Evolutionary conservation across 2,329 filamentous ascomycete species (phyloP).

Genomic region (Verticillium klebahnii): DNA sequence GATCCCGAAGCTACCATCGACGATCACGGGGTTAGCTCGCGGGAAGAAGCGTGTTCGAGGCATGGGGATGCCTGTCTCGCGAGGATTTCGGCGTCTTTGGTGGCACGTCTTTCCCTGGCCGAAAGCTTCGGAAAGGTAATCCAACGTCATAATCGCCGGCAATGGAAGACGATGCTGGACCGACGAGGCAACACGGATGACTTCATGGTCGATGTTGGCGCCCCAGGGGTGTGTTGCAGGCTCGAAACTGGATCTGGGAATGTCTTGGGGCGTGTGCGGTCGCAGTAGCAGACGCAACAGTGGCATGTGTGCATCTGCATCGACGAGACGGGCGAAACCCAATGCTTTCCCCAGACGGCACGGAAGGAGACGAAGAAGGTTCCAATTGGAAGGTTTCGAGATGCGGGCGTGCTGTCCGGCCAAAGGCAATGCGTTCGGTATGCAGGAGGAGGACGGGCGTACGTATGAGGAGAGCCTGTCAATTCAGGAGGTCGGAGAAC

Average conservation of each 20-base stretch:
- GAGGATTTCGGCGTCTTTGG: background rate
- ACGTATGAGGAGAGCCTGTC: slow-evolving; percentile 5
- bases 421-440: slow-evolving; percentile 1
- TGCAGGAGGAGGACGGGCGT: slow-evolving; percentile 2
- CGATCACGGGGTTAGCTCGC: background rate
- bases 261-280: background rate
- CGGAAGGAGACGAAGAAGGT: background rate
- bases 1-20: background rate
- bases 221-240: background rate
- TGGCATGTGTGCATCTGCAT: background rate
- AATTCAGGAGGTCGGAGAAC: slow-evolving; percentile 2
- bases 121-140: background rate
- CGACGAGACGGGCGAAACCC: background rate
- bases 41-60: background rate
- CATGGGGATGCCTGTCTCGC: background rate
- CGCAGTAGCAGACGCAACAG: too few species aligned
- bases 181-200: background rate
- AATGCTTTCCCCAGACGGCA: background rate
- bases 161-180: background rate
- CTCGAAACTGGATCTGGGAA: background rate
- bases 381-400: background rate
- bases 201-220: background rate
- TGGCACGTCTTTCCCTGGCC: background rate
- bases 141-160: background rate
- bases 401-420: background rate